phyloP scores from a whole-genome alignment of 495 filamentous ascomycete genomes.

The Penicillium manginii region DNA sequence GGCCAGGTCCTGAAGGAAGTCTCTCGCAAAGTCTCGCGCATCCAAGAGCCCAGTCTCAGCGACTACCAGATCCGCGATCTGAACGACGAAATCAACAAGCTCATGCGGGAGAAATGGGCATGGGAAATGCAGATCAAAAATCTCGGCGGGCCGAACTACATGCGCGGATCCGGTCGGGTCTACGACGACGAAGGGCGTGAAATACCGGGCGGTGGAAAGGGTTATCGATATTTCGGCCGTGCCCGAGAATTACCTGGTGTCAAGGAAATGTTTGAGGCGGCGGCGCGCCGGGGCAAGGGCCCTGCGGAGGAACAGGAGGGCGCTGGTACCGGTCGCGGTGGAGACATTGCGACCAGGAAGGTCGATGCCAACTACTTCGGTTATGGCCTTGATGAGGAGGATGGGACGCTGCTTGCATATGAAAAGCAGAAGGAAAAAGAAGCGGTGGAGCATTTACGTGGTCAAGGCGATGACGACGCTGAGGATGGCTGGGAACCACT shows the following conservation, averaged over 20 bases:
- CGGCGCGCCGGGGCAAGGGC: constrained; percentile 54
- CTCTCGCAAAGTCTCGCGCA: constrained; percentile 91
- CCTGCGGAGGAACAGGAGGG: constrained; percentile 63
- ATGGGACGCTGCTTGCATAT: constrained; percentile 80
- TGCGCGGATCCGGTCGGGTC: constrained; percentile 82
- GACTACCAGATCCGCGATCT: constrained; percentile 98
- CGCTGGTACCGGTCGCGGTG: constrained; percentile 61
- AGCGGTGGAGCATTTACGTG: constrained; percentile 67
- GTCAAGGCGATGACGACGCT: constrained; percentile 46
- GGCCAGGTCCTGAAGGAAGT: constrained; percentile 97
- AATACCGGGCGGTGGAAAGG: constrained; percentile 86
- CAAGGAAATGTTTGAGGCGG: constrained; percentile 92
- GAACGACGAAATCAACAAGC: constrained; percentile 99
- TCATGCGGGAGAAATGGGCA: constrained; percentile 97
- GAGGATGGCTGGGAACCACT: constrained; percentile 77
- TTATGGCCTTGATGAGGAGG: constrained; percentile 92
- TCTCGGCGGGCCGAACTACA: constrained; percentile 95
- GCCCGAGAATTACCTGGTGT: constrained; percentile 92
- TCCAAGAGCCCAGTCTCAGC: constrained; percentile 84
- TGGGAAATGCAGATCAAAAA: constrained; percentile 97
- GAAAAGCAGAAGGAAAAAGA: constrained; percentile 84
- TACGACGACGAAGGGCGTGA: constrained; percentile 93
- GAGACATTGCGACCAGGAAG: constrained; percentile 72
- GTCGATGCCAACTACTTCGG: constrained; percentile 97
- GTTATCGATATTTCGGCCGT: constrained; percentile 90